A percentile compares a stretch with the other conserved stretches of the same genome.
Evolutionary conservation across 768 basidiomycete species (phyloP).

Genomic region (Macrocybe gigantea): DNA sequence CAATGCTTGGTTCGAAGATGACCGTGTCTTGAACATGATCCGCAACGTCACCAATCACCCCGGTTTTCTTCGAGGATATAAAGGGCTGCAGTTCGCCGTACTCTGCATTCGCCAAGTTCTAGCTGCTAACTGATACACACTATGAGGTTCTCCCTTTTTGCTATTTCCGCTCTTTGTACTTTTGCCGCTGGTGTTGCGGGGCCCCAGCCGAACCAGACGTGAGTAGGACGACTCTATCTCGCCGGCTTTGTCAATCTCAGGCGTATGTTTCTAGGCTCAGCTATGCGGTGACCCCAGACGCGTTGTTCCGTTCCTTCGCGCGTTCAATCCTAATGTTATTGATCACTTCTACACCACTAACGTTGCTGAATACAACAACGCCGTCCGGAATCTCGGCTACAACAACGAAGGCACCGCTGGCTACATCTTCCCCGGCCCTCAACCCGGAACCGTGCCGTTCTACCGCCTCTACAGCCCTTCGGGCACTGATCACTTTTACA

Average conservation of each 20-base stretch:
- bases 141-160: conserved; percentile 5
- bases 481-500: conserved; percentile 17
- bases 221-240: neutral
- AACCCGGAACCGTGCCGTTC: conserved; percentile 11
- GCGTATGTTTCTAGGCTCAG: neutral
- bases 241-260: neutral
- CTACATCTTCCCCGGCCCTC: conserved; percentile 6
- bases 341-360: conserved; percentile 10
- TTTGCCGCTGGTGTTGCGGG: neutral
- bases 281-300: neutral
- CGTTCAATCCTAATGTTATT: neutral
- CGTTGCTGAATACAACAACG: conserved; percentile 2
- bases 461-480: conserved; percentile 13
- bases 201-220: neutral
- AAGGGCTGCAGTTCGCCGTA: no score
- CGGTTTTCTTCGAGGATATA: no score
- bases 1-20: no score
- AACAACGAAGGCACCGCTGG: conserved; percentile 6
- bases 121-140: no score
- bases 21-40: no score
- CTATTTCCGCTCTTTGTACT: neutral
- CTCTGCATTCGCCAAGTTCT: no score
- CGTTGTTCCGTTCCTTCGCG: conserved; percentile 3
- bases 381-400: conserved; percentile 6
- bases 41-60: no score